Base-by-base conservation (phyloP, 2,329 filamentous ascomycete species). In the Fonsecaea monophora region DNA sequence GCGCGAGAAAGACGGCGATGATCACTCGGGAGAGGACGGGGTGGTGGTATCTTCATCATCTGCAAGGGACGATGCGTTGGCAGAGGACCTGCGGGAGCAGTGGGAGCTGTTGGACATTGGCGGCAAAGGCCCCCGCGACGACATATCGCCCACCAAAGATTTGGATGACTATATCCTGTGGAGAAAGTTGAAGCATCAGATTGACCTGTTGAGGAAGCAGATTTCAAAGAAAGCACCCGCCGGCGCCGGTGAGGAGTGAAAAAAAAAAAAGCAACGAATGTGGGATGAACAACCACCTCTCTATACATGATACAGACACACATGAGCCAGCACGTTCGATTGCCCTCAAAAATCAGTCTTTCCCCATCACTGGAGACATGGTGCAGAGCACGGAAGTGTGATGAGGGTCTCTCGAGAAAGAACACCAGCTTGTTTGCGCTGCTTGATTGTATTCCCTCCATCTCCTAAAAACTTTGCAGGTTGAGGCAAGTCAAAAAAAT, bases 151-250 rank as follows among this genome's bases (percentile, higher is more conserved):
- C 13, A n/a, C 8, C 5, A 58, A 62, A 67, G 63, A 76, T 12
- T 68, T 82, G 34, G 76, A 79, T 8, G 73, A 78, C 30, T 72
- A 80, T 50, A 72, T 78, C 21, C 71, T 81, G 7, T 82, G 79
- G 79, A 68, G 75, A 30, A 78, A 78, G 70, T 74, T 82, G 2
- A 78, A 80, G 74, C 77, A 78, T 68, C 79, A 82, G 61, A 75
- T 81, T 63, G 75, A 78, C 70, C 80, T 79, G 32, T 68, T 82
- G 56, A 73, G 75, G 60, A 79, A 81, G 53, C 78, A 82, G 68
- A 75, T 81, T 72, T 76, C 66, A 37, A 58, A 65, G 10, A 63
- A 63, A 32, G 50, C 1, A 73, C 62, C 34, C 71, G 57, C 30
- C 30, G 25, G 25, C 25, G 56, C 64, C 58, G 34, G 68, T 72